These are phyloP conservation scores for Graphiopsis chlorocephala DNA, from an alignment of 2,329 filamentous ascomycete genomes.

Conservation along the genomic window DNA sequence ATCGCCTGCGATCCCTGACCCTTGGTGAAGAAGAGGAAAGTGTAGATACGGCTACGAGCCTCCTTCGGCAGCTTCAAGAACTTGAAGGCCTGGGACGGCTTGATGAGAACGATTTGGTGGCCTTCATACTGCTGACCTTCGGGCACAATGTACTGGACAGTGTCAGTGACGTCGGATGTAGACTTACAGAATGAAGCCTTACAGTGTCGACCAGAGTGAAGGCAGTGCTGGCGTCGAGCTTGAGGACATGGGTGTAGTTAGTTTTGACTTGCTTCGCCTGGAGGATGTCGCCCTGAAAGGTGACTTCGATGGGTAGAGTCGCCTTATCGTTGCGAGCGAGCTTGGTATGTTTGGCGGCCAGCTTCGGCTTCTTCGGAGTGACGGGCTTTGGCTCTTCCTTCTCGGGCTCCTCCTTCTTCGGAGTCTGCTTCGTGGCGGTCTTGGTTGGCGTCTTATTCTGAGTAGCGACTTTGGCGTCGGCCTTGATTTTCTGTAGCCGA, in stretches of 20 bases:
- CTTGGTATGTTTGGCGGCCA: constrained; percentile 15
- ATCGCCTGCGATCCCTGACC: constrained; percentile 27
- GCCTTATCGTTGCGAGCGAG: constrained; percentile 19
- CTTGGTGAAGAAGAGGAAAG: constrained; percentile 31
- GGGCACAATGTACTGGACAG: constrained; percentile 26
- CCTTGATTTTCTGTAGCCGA: constrained; percentile 3
- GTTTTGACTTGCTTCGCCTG: constrained; percentile 18
- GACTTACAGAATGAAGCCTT: constrained; percentile 11
- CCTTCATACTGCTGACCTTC: constrained; percentile 32
- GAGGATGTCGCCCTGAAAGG: constrained; percentile 23
- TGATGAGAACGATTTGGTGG: constrained; percentile 36
- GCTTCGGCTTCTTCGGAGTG: constrained; percentile 22
- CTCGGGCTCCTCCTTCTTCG: constrained; percentile 19
- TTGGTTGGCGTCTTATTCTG: constrained; percentile 7
- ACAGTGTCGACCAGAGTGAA: constrained; percentile 36
- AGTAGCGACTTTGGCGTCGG: constrained; percentile 14
- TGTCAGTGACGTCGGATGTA: constrained; percentile 8
- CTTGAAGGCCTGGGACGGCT: constrained; percentile 34
- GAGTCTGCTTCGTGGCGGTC: constrained; percentile 19
- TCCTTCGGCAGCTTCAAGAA: constrained; percentile 32
- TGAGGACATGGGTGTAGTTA: constrained; percentile 30
- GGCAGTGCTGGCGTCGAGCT: constrained; percentile 29
- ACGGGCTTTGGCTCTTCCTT: constrained; percentile 10
- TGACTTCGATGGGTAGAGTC: constrained; percentile 27
- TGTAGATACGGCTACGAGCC: constrained; percentile 31